Conservation (phyloP, 179 eudicot species). For the Vitellaria paradoxa region DNA sequence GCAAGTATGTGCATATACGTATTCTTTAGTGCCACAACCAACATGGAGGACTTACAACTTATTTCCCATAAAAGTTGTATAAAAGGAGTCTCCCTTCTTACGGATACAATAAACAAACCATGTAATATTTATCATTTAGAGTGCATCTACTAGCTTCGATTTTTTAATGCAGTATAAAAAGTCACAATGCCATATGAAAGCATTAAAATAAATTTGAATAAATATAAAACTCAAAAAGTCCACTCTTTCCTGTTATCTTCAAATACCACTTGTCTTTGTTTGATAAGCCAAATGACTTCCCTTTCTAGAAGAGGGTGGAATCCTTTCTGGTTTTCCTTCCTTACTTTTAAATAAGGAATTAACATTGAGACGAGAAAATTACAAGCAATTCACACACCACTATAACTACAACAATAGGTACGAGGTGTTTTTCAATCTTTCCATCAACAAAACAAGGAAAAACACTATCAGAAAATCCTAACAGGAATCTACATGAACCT, state of each 20-base stretch:
- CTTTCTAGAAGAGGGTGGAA: neutral
- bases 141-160: neutral
- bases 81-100: neutral
- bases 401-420: neutral
- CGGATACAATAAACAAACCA: neutral
- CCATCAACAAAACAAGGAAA: conserved; percentile 2
- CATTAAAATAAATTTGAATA: neutral
- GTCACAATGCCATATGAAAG: neutral
- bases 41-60: neutral
- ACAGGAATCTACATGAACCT: neutral
- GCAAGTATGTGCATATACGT: neutral
- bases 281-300: neutral
- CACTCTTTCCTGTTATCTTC: neutral
- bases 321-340: neutral
- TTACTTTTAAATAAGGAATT: neutral
- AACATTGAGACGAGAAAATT: too few species aligned
- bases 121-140: neutral
- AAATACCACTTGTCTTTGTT: neutral
- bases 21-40: neutral
- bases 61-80: neutral
- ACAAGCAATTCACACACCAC: neutral
- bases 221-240: neutral
- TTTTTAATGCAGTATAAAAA: neutral
- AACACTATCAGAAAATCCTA: neutral
- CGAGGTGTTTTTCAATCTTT: neutral